Conservation (phyloP, 345 rosid genomes). For the Lumnitzera racemosa region DNA sequence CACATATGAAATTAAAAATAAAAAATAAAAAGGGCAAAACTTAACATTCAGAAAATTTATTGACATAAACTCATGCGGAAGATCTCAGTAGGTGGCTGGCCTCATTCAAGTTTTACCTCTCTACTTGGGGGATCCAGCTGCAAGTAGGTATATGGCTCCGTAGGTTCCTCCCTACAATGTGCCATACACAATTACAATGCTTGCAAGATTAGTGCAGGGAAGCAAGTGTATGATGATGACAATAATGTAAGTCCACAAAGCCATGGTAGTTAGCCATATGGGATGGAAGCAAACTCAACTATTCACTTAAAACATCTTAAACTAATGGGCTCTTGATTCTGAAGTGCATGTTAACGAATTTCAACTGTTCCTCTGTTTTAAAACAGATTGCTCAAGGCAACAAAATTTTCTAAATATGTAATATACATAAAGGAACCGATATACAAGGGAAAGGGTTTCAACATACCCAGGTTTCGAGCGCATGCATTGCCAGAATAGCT, state of each 20-base stretch:
- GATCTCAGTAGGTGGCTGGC: not conserved
- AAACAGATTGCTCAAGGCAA: too few species aligned
- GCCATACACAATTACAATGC: conserved; percentile 9
- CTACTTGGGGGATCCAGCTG: conserved; percentile 70
- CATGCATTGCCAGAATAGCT: conserved; percentile 90
- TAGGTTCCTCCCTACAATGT: conserved; percentile 82
- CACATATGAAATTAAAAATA: too few species aligned
- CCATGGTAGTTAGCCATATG: not conserved
- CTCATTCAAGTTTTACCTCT: conserved; percentile 61
- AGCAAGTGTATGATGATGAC: not conserved
- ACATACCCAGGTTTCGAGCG: conserved; percentile 95
- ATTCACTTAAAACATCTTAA: too few species aligned
- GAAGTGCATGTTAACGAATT: too few species aligned
- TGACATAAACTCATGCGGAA: not conserved
- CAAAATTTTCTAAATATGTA: too few species aligned
- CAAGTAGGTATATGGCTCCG: conserved; percentile 74
- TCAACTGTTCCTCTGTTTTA: too few species aligned
- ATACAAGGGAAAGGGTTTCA: not conserved
- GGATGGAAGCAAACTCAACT: too few species aligned
- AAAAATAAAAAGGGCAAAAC: not conserved
- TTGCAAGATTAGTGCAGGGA: not conserved
- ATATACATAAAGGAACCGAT: not conserved
- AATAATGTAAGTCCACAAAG: not conserved
- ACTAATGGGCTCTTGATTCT: too few species aligned
- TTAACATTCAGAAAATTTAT: not conserved